Conservation (phyloP, 1,284 basidiomycete genomes). For the Tremellales sp. region DNA sequence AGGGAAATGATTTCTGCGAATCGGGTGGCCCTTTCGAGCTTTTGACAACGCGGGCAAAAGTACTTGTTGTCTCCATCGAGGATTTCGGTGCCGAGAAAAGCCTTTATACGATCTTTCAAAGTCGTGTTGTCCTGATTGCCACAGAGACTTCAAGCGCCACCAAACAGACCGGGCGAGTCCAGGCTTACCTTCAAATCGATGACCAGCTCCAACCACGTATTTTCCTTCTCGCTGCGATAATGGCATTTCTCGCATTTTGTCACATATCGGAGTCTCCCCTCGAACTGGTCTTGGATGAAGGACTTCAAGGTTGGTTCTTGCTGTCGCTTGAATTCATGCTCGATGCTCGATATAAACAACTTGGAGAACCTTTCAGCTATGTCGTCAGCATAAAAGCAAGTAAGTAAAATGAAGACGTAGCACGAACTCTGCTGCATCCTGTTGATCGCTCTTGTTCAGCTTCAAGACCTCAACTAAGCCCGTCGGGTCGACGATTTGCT, state of each 20-base stretch:
- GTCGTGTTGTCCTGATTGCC: constrained; percentile 63
- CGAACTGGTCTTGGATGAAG: constrained; percentile 66
- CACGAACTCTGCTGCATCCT: constrained; percentile 87
- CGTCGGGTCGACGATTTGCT: constrained; percentile 70
- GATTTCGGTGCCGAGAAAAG: constrained; percentile 62
- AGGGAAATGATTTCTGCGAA: constrained; percentile 63
- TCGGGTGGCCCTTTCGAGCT: constrained; percentile 69
- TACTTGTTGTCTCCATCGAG: constrained; percentile 84
- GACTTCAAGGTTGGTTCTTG: constrained; percentile 58
- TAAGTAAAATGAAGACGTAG: background rate
- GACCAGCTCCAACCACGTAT: constrained; percentile 73
- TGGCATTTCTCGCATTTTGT: constrained; percentile 70
- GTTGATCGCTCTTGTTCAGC: constrained; percentile 74
- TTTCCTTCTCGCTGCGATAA: constrained; percentile 56
- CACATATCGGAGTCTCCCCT: constrained; percentile 73
- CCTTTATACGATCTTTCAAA: constrained; percentile 65
- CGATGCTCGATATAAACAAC: constrained; percentile 82
- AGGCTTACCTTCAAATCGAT: constrained; percentile 65
- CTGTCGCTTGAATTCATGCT: constrained; percentile 69
- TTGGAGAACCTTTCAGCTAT: constrained; percentile 71
- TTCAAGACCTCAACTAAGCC: constrained; percentile 77
- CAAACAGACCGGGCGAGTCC: background rate
- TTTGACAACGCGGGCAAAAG: constrained; percentile 65
- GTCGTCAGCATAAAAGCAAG: background rate
- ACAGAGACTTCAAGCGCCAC: background rate